Percentiles rank a stretch among this genome's conserved stretches.
These are phyloP conservation scores for Pichia sorboxylosa DNA, from an alignment of 1,139 yeast species.

Conservation along the genomic window DNA sequence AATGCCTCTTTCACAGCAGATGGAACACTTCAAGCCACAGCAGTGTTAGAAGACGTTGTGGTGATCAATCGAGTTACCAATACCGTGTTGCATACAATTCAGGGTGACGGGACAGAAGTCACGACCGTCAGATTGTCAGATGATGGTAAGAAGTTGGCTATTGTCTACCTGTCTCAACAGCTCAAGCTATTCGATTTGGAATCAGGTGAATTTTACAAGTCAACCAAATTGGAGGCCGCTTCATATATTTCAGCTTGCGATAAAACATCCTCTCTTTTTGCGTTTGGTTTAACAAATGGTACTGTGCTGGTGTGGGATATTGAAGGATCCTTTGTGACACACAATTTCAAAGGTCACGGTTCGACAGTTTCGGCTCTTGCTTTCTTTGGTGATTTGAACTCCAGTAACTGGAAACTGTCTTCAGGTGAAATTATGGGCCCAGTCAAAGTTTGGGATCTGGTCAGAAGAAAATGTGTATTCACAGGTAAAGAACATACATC, in stretches of 20 bases:
- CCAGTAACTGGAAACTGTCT: slow-evolving; percentile 66
- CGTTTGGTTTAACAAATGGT: slow-evolving; percentile 95
- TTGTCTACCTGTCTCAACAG: slow-evolving; percentile 76
- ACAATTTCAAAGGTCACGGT: slow-evolving; percentile 88
- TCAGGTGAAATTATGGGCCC: slow-evolving; percentile 85
- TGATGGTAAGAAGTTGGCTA: slow-evolving; percentile 58
- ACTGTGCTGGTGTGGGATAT: slow-evolving; percentile 86
- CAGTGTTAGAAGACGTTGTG: slow-evolving; percentile 62
- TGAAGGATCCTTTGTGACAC: slow-evolving; percentile 79
- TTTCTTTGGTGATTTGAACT: slow-evolving; percentile 63
- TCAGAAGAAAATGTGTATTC: slow-evolving; percentile 56
- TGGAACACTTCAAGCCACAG: slow-evolving; percentile 67
- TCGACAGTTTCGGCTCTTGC: slow-evolving; percentile 73
- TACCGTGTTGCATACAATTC: slow-evolving; percentile 46
- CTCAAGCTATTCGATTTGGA: slow-evolving; percentile 50
- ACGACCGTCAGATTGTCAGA: slow-evolving; percentile 71
- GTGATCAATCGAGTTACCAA: slow-evolving; percentile 54
- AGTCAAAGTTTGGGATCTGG: slow-evolving; percentile 84
- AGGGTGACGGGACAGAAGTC: slow-evolving; percentile 74
- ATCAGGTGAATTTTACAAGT: slow-evolving; percentile 37
- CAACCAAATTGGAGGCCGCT: slow-evolving; percentile 60
- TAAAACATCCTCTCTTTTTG: slow-evolving; percentile 71
- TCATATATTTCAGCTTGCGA: slow-evolving; percentile 72
- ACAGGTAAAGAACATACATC: slow-evolving; percentile 63
- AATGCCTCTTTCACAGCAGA: slow-evolving; percentile 58